phyloP scores from a whole-genome alignment of 1,284 basidiomycete species.

The Erythrobasidium hasegawianum region DNA sequence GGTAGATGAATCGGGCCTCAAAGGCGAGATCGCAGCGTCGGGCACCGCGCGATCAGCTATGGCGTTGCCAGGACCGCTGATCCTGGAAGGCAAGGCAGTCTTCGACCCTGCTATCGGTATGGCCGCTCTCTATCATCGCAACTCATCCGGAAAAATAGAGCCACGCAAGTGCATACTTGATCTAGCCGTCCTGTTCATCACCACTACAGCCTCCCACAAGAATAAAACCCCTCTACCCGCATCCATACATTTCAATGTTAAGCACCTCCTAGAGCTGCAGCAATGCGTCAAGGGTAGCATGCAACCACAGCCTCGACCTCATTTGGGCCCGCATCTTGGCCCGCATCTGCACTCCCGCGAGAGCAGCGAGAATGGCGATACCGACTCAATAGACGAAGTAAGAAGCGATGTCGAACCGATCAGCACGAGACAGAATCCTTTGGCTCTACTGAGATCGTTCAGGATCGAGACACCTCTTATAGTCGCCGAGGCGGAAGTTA shows the following conservation, averaged over 20 bases:
- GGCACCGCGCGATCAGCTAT: neutral
- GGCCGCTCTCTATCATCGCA: constrained; percentile 26
- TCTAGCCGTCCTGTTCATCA: constrained; percentile 10
- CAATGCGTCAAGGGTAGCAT: neutral
- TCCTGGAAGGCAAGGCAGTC: constrained; percentile 14
- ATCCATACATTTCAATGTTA: constrained; percentile 15
- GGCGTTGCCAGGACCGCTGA: constrained; percentile 17
- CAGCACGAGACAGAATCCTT: constrained; percentile 3
- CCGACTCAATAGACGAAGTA: neutral
- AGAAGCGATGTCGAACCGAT: constrained; percentile 2
- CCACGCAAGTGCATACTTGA: constrained; percentile 22
- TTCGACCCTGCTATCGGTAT: constrained; percentile 34
- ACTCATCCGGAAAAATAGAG: constrained; percentile 3
- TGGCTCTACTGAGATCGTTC: constrained; percentile 23
- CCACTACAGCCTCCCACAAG: neutral
- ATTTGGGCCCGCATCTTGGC: constrained; percentile 24
- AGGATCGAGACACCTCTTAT: constrained; percentile 13
- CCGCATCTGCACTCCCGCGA: constrained; percentile 20
- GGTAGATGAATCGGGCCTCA: neutral
- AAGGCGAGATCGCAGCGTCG: neutral
- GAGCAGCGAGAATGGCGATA: neutral
- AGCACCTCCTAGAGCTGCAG: constrained; percentile 6
- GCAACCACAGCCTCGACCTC: constrained; percentile 6
- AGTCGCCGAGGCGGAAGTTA: neutral
- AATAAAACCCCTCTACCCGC: neutral